phyloP scores from a whole-genome alignment of 805 yeast genomes.

The Wickerhamomyces pijperi region DNA sequence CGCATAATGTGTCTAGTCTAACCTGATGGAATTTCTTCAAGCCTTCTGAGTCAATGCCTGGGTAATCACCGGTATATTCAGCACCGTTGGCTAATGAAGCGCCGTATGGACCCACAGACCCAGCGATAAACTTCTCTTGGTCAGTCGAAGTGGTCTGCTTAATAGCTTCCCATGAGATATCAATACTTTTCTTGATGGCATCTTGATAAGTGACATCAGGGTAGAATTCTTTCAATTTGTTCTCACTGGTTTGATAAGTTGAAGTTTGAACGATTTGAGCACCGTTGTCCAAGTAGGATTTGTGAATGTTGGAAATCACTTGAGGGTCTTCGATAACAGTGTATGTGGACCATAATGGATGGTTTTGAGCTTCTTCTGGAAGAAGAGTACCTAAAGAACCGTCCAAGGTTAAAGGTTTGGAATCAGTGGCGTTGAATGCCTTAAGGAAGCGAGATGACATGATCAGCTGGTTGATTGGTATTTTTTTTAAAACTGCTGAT shows the following conservation, averaged over 20 bases:
- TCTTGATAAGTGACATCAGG: slow-evolving; percentile 16
- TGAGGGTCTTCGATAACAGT: slow-evolving; percentile 33
- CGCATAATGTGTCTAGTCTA: slow-evolving; percentile 27
- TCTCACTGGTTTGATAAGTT: slow-evolving; percentile 39
- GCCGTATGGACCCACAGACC: slow-evolving; percentile 72
- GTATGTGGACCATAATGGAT: slow-evolving; percentile 49
- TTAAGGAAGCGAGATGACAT: not conserved
- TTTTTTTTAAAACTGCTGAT: too few relatives aligned
- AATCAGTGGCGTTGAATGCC: not conserved
- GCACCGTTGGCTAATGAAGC: slow-evolving; percentile 57
- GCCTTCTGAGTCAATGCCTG: slow-evolving; percentile 19
- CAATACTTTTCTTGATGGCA: slow-evolving; percentile 8
- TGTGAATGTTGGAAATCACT: slow-evolving; percentile 35
- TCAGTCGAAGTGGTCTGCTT: not conserved
- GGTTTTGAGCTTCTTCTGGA: slow-evolving; percentile 11
- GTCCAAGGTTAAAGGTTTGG: slow-evolving; percentile 11
- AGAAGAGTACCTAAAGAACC: slow-evolving; percentile 16
- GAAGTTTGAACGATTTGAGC: slow-evolving; percentile 42
- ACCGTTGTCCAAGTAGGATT: slow-evolving; percentile 39
- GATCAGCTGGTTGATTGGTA: too few relatives aligned
- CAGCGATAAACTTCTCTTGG: slow-evolving; percentile 29
- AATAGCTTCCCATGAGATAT: slow-evolving; percentile 3
- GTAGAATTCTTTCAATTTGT: slow-evolving; percentile 19
- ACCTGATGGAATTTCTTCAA: slow-evolving; percentile 41
- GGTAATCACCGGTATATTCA: slow-evolving; percentile 66